These are phyloP conservation scores for Candida tibetensis DNA, from an alignment of 805 yeast genomes.

Conservation along the genomic window DNA sequence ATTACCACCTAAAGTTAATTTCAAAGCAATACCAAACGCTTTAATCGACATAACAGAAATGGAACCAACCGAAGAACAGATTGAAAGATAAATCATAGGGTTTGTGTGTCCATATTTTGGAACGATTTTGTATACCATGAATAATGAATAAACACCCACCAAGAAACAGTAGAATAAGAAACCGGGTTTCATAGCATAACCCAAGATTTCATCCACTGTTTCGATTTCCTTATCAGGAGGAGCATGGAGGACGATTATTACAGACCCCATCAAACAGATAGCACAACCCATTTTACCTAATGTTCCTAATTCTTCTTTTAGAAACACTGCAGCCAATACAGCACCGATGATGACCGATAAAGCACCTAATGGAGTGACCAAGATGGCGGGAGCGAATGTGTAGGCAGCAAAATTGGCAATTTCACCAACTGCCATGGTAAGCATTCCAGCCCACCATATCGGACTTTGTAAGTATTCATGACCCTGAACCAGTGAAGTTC, in stretches of 20 bases:
- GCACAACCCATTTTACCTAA: conserved; percentile 93
- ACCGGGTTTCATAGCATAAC: conserved; percentile 75
- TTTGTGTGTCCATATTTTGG: conserved; percentile 76
- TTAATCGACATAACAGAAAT: conserved; percentile 89
- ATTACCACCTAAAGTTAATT: conserved; percentile 77
- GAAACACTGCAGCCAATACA: conserved; percentile 77
- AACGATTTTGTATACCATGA: conserved; percentile 81
- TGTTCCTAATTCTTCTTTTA: conserved; percentile 83
- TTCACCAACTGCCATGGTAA: conserved; percentile 88
- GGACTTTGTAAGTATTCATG: conserved; percentile 78
- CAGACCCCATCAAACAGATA: conserved; percentile 82
- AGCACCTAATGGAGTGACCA: conserved; percentile 92
- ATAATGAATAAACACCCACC: conserved; percentile 65
- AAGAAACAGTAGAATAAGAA: conserved; percentile 63
- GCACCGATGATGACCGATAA: conserved; percentile 89
- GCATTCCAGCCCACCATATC: conserved; percentile 92
- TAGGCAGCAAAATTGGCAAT: conserved; percentile 92
- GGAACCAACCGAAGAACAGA: conserved; percentile 88
- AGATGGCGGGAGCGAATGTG: conserved; percentile 90
- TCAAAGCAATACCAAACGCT: conserved; percentile 89
- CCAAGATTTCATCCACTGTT: conserved; percentile 84
- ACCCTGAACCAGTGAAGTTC: conserved; percentile 55
- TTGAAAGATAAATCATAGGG: conserved; percentile 86
- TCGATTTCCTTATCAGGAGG: conserved; percentile 89
- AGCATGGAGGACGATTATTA: conserved; percentile 85